Percentiles rank a stretch among this genome's conserved stretches.
Evolutionary conservation across 768 basidiomycete genomes (phyloP).

Genomic region (Bullera alba): DNA sequence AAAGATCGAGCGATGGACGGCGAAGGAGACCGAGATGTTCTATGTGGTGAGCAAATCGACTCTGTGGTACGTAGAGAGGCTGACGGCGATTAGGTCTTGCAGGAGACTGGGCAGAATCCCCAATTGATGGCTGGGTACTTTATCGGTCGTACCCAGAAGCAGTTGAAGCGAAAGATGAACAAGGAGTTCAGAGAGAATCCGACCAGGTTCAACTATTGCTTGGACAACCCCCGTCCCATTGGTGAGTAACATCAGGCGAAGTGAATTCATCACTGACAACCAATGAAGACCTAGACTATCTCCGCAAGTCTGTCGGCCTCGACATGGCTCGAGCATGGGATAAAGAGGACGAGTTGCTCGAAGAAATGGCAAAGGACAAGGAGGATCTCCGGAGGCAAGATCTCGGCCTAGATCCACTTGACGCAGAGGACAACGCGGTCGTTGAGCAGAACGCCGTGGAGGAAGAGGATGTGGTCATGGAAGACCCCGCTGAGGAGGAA

Average conservation of each 20-base stretch:
- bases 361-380: not conserved
- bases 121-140: slow-evolving; percentile 31
- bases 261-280: not conserved
- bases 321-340: not conserved
- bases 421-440: not conserved
- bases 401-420: not conserved
- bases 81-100: slow-evolving; percentile 17
- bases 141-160: slow-evolving; percentile 18
- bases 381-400: too few relatives aligned
- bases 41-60: slow-evolving; percentile 22
- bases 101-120: slow-evolving; percentile 32
- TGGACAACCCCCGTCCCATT: slow-evolving; percentile 17
- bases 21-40: slow-evolving; percentile 34
- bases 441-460: too few relatives aligned
- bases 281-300: not conserved
- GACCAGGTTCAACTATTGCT: slow-evolving; percentile 23
- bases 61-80: not conserved
- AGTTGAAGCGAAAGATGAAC: slow-evolving; percentile 26
- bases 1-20: slow-evolving; percentile 21
- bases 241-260: slow-evolving; percentile 17
- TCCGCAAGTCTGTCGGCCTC: not conserved
- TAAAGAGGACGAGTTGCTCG: not conserved
- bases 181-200: slow-evolving; percentile 26
- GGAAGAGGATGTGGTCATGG: not conserved
- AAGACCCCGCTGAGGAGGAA: not conserved